These are phyloP conservation scores for Trichoderma sp. DNA, from an alignment of 2,329 filamentous ascomycete genomes.

Conservation along the genomic window DNA sequence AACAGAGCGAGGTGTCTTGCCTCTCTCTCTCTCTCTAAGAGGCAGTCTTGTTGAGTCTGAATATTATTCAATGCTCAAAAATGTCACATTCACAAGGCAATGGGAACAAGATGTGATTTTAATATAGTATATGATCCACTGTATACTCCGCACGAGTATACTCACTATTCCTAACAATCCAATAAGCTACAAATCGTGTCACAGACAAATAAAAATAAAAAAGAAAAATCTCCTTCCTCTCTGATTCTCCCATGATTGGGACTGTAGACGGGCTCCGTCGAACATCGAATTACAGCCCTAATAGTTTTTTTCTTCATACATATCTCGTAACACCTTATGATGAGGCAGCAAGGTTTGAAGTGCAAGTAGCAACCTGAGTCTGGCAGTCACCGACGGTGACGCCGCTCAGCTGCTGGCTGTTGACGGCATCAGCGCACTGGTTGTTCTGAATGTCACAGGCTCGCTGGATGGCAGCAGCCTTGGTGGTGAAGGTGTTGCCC, in stretches of 20 bases:
- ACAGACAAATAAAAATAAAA: conserved; percentile 15
- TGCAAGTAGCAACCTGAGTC: conserved; percentile 42
- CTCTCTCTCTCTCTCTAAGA: background rate
- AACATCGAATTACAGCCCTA: conserved; percentile 10
- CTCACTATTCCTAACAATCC: conserved; percentile 17
- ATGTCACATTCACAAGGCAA: background rate
- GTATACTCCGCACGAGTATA: conserved; percentile 11
- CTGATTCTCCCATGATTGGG: conserved; percentile 11
- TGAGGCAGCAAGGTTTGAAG: conserved; percentile 2
- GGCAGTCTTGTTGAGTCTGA: background rate
- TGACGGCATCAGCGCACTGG: conserved; percentile 55
- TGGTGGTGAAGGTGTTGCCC: conserved; percentile 56
- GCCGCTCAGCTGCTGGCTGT: conserved; percentile 43
- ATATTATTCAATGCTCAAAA: background rate
- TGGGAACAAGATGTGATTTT: background rate
- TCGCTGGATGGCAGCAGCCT: conserved; percentile 54
- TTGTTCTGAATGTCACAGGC: conserved; percentile 65
- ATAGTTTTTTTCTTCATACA: background rate
- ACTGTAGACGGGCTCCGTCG: background rate
- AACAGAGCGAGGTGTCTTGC: background rate
- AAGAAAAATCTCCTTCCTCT: conserved; percentile 11
- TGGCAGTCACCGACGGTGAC: conserved; percentile 51
- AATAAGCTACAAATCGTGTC: conserved; percentile 18
- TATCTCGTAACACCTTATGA: conserved; percentile 6
- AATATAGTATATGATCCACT: conserved; percentile 11